Base-by-base conservation (phyloP, 768 basidiomycete genomes). In the Lactifluus volemus region DNA sequence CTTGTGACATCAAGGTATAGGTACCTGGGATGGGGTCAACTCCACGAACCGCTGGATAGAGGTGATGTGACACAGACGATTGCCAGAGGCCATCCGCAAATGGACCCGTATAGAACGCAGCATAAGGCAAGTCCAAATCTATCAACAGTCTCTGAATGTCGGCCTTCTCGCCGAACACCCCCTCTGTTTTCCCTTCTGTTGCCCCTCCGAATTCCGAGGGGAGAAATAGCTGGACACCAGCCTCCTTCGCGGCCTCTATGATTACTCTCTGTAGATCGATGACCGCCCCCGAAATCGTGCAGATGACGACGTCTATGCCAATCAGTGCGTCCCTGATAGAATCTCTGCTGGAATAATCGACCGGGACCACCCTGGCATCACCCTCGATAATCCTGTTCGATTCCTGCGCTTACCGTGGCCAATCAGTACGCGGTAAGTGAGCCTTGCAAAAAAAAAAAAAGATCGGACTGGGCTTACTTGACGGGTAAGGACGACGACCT, bases 361-460 rank as follows among this genome's bases (percentile, higher is more conserved):
- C 61, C 1, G 25, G 41, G 10, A 54, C 42, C 41, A 63, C 52
- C 21, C 38, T 56, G 47, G 55, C 63, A 34, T 53, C 52, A 3
- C 41, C 51, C 2, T 53, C 34, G 17, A 63, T 7, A 42, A 63
- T 53, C 10, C 57, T 64, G 19, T 70, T 67, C 17, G 70, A 72
- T 53, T 70, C 71, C 60, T 65, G 51, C 4, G 17, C n/a, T 49
- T 17, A 59, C 25, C 36, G 21, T 52, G 5, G 32, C 15, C 9
- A n/a, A 11, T 50, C 32, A 52, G n/a, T n/a, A 17, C n/a, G 5
- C 15, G 12, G 3, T 17, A 11, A 10, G 12, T 38, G 1, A 29
- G 17, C 41, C 41, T 42, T 17, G 14, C 15, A 11, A 7, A 38
- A 38, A 17, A 42, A 7, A 17, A 2, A 42, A 14, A 4, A 2